phyloP scores from a whole-genome alignment of 768 basidiomycete genomes.

The Tricholoma bakamatsutake region DNA sequence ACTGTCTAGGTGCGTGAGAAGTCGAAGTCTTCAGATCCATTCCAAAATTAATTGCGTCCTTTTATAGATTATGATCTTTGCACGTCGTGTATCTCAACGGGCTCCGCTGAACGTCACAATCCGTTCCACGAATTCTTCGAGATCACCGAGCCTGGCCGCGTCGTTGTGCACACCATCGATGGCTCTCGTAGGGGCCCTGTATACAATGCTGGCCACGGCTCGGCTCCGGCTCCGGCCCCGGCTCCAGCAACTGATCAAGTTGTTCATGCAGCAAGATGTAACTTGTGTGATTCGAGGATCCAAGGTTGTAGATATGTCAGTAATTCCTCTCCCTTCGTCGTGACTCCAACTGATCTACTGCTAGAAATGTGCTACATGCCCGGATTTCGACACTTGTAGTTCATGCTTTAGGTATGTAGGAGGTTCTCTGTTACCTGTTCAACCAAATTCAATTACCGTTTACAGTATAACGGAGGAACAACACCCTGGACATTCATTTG shows the following conservation, averaged over 20 bases:
- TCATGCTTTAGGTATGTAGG: constrained; percentile 55
- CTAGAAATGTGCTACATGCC: constrained; percentile 75
- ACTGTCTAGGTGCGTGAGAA: constrained; percentile 53
- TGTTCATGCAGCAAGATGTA: constrained; percentile 65
- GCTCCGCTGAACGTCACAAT: constrained; percentile 47
- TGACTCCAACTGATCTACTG: not conserved
- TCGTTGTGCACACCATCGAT: constrained; percentile 59
- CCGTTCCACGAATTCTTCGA: constrained; percentile 68
- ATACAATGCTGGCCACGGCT: not conserved
- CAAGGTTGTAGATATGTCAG: constrained; percentile 69
- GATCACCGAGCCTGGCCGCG: constrained; percentile 57
- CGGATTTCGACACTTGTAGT: constrained; percentile 78
- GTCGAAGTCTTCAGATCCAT: not conserved
- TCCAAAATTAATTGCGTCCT: not conserved
- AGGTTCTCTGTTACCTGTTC: not conserved
- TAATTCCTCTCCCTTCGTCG: constrained; percentile 1
- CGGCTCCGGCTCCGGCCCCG: constrained; percentile 4
- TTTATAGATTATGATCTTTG: constrained; percentile 68
- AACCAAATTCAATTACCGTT: not conserved
- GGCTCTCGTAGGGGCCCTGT: constrained; percentile 30
- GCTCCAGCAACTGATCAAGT: constrained; percentile 13
- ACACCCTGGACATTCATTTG: constrained; percentile 74
- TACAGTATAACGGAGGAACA: constrained; percentile 60
- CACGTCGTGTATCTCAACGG: constrained; percentile 45
- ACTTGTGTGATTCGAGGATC: constrained; percentile 72